Conservation (phyloP, 2,329 filamentous ascomycete genomes). For the Clarireedia monteithiana region DNA sequence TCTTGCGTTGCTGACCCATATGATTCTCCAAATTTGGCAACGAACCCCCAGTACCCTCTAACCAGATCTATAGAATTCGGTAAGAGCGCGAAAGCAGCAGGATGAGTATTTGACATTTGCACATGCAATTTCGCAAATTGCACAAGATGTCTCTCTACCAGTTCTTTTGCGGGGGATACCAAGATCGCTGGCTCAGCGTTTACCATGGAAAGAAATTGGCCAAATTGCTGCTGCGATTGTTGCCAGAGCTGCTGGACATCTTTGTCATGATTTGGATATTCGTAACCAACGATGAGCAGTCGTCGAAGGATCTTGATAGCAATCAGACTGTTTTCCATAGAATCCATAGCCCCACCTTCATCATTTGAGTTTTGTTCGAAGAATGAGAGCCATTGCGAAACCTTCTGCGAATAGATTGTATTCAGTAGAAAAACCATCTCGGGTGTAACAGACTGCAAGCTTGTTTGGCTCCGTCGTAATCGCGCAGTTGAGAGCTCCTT, state of each 20-base stretch:
- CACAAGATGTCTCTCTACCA: slow-evolving; percentile 78
- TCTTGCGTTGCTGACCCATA: slow-evolving; percentile 45
- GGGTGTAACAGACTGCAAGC: slow-evolving; percentile 69
- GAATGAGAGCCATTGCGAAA: slow-evolving; percentile 58
- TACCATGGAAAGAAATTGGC: slow-evolving; percentile 61
- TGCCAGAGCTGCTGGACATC: slow-evolving; percentile 76
- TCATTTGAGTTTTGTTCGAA: slow-evolving; percentile 48
- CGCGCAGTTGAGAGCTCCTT: slow-evolving; percentile 85
- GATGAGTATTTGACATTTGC: slow-evolving; percentile 72
- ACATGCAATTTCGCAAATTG: slow-evolving; percentile 90
- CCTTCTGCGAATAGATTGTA: slow-evolving; percentile 69
- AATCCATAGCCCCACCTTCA: slow-evolving; percentile 49
- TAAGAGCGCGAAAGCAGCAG: slow-evolving; percentile 74
- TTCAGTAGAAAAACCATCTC: slow-evolving; percentile 77
- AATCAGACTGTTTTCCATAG: slow-evolving; percentile 69
- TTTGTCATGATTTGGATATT: slow-evolving; percentile 70
- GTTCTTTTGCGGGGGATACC: slow-evolving; percentile 43
- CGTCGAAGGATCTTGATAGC: slow-evolving; percentile 75
- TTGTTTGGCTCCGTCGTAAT: slow-evolving; percentile 65
- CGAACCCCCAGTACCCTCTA: slow-evolving; percentile 77
- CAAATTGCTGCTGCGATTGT: slow-evolving; percentile 68
- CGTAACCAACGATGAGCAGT: slow-evolving; percentile 73
- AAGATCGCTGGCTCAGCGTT: slow-evolving; percentile 48
- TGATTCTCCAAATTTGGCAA: slow-evolving; percentile 66
- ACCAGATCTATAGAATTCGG: slow-evolving; percentile 72